Conservation (phyloP, 2,329 filamentous ascomycete species). For the Pseudocercospora eumusae region DNA sequence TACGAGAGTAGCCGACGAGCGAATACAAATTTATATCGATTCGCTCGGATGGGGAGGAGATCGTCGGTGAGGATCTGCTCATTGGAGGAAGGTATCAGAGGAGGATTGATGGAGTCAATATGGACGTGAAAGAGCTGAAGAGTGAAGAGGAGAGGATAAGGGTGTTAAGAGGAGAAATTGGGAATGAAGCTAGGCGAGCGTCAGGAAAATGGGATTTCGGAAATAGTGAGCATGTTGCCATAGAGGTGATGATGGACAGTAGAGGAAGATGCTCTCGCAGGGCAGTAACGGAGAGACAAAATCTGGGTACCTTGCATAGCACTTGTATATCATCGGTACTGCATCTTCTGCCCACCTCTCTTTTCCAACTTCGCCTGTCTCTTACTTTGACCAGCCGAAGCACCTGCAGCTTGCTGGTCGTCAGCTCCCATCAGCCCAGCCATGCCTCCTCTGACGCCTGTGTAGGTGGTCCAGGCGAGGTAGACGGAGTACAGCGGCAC, state of each 20-base stretch:
- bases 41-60: conserved; percentile 38
- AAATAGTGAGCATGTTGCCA: conserved; percentile 23
- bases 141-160: conserved; percentile 46
- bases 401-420: conserved; percentile 27
- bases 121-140: conserved; percentile 44
- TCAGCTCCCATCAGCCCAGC: conserved; percentile 46
- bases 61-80: conserved; percentile 44
- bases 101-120: conserved; percentile 48
- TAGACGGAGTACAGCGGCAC: conserved; percentile 52
- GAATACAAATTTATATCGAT: too few species aligned
- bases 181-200: conserved; percentile 44
- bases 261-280: conserved; percentile 1
- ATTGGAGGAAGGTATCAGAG: conserved; percentile 49
- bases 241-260: neutral
- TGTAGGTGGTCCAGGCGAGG: conserved; percentile 50
- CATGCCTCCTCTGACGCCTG: conserved; percentile 47
- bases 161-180: conserved; percentile 48
- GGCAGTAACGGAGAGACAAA: neutral
- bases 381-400: conserved; percentile 48
- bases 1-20: too few species aligned
- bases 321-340: conserved; percentile 44
- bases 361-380: conserved; percentile 56
- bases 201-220: conserved; percentile 44
- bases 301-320: conserved; percentile 1
- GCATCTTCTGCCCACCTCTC: conserved; percentile 52